Conservation (phyloP, 75 land plant genomes). For the Isoetes taiwanensis region DNA sequence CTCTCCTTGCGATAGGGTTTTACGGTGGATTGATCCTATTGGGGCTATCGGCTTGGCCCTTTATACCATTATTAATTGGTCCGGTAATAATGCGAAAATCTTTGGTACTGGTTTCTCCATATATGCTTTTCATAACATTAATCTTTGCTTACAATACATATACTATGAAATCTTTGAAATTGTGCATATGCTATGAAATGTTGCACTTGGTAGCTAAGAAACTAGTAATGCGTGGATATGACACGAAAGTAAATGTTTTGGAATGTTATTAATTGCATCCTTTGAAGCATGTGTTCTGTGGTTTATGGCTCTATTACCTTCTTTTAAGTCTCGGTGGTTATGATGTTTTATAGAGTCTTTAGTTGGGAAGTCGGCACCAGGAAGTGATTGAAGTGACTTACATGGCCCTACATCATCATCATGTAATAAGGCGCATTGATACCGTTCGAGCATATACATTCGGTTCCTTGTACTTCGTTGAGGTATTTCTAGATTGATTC, state of each 20-base stretch:
- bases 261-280: too few relatives aligned
- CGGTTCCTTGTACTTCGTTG: conserved; percentile 64
- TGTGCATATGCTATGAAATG: too few relatives aligned
- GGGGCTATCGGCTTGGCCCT: conserved; percentile 68
- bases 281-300: too few relatives aligned
- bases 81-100: conserved; percentile 51
- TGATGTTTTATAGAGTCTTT: conserved; percentile 36
- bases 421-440: conserved; percentile 54
- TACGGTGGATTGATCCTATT: conserved; percentile 73
- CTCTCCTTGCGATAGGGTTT: conserved; percentile 50
- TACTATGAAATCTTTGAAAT: too few relatives aligned
- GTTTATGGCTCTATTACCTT: too few relatives aligned
- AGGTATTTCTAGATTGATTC: conserved; percentile 19
- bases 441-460: conserved; percentile 77
- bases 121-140: too few relatives aligned
- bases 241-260: too few relatives aligned
- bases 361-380: conserved; percentile 48
- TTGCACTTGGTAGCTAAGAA: too few relatives aligned
- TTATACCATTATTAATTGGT: conserved; percentile 69
- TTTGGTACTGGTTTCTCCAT: conserved; percentile 5
- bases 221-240: too few relatives aligned
- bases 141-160: too few relatives aligned
- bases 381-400: conserved; percentile 62
- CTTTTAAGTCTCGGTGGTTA: neutral
- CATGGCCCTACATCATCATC: conserved; percentile 45